Evolutionary conservation across 2,329 filamentous ascomycete species (phyloP), one percentile per base, ranked within the genome.

Genomic region (Monilinia vaccinii-corymbosi): DNA sequence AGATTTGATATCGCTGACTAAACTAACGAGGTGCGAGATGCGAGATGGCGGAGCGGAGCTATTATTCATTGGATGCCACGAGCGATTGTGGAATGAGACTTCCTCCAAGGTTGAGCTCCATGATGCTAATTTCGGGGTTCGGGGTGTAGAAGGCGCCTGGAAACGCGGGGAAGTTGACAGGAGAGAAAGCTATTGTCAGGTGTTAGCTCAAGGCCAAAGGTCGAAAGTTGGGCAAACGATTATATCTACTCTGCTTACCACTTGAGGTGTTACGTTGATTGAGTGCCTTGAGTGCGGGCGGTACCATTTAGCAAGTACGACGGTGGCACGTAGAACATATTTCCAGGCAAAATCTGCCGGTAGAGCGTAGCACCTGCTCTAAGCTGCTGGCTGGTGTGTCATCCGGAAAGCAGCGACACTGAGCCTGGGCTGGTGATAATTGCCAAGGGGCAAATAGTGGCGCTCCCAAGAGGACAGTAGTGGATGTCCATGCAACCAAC

Each of bases 301-400:
- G 60, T 61, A 8, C 55, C 60, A 45, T 58, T 25, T 36, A 55
- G 60, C 13, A 53, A 49, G 21, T 58, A 61, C 14, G 60, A 34
- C 36, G 58, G 55, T 10, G 60, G 60, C 55, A 58, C 53, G 42
- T 23, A 34, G 14, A 61, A 58, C 34, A 58, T 36, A 55, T 61
- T 61, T 58, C 60, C 36, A 38, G 36, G n/a, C n/a, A 42, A 10
- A 21, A 21, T 18, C 40, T 18, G 7, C 10, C 10, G 14, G n/a
- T 40, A 2, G 16, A n/a, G 11, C 31, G 9, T 0, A 34, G 21
- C 10, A 3, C 4, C 5, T 18, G 2, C 18, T 48, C n/a, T 6
- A 25, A 31, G 2, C 46, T n/a, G 28, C 16, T 32, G 25, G n/a
- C 31, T n/a, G n/a, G n/a, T n/a, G n/a, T n/a, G n/a, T n/a, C n/a